Conservation (phyloP, 306 rosid genomes). For the Dryas drummondii region DNA sequence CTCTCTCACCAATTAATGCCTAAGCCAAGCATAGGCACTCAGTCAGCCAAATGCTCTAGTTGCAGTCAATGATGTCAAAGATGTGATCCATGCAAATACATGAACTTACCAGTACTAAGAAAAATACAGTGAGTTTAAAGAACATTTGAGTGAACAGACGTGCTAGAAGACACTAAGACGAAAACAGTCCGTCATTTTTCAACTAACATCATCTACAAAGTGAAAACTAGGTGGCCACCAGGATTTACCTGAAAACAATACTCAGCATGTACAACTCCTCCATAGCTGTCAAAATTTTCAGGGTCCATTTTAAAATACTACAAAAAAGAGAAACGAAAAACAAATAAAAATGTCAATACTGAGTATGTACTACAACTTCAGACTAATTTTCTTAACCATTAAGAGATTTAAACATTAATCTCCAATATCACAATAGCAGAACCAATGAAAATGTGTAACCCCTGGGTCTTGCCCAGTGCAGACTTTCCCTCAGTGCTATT, state of each 20-base stretch:
- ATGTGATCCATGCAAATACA: background rate
- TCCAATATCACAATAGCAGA: conserved; percentile 1
- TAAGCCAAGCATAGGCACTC: background rate
- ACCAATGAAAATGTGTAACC: background rate
- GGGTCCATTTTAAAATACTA: conserved; percentile 94
- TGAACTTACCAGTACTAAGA: background rate
- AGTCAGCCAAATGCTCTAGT: background rate
- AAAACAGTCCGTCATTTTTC: background rate
- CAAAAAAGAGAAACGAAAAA: conserved; percentile 23
- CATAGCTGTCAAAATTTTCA: conserved; percentile 79
- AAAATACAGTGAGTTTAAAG: background rate
- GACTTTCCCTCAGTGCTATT: background rate
- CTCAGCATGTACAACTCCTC: conserved; percentile 91
- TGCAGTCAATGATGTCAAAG: no score
- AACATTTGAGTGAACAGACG: background rate
- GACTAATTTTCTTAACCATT: conserved; percentile 2
- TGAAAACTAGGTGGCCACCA: conserved; percentile 13
- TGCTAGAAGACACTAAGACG: background rate
- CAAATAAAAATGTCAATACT: conserved; percentile 23
- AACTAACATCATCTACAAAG: conserved; percentile 11
- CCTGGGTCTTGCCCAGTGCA: background rate
- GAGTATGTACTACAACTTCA: background rate
- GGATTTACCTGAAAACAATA: conserved; percentile 91
- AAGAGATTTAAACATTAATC: conserved; percentile 2
- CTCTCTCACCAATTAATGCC: background rate